Conservation (phyloP, 352 stramenopile species). For the Globisporangium splendens region DNA sequence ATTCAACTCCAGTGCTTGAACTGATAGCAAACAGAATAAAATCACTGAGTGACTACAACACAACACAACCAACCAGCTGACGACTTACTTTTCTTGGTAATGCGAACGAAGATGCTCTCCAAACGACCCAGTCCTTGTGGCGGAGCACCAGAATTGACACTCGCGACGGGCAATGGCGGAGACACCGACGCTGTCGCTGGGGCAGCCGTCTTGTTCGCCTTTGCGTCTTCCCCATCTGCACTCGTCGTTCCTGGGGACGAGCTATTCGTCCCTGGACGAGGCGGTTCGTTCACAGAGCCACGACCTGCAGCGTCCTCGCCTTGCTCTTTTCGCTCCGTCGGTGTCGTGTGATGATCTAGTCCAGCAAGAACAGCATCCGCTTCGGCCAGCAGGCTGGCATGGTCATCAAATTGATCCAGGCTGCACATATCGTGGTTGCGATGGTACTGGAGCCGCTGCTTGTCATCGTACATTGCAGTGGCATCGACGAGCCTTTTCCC, state of each 20-base stretch:
- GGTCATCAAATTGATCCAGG: not conserved
- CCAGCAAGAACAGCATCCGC: not conserved
- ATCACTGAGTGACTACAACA: not conserved
- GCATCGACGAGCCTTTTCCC: too few species aligned
- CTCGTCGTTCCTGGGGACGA: too few species aligned
- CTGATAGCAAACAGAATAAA: constrained; percentile 20
- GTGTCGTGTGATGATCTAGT: too few species aligned
- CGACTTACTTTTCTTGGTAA: constrained; percentile 78
- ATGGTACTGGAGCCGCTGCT: not conserved
- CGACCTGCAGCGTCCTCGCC: too few species aligned
- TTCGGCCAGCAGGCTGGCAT: not conserved
- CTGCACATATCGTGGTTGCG: not conserved
- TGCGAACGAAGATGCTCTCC: constrained; percentile 84
- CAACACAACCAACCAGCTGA: not conserved
- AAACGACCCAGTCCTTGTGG: constrained; percentile 56
- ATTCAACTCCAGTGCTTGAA: constrained; percentile 72
- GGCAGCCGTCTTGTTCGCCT: too few species aligned
- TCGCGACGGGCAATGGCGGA: not conserved
- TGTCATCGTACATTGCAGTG: not conserved
- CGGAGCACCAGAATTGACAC: constrained; percentile 4
- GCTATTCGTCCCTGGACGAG: too few species aligned
- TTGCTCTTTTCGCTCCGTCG: too few species aligned
- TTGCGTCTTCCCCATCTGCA: too few species aligned
- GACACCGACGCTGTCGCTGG: not conserved
- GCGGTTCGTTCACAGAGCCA: too few species aligned